phyloP scores from a whole-genome alignment of 2,329 filamentous ascomycete species.

The Pleoardoris graminearum region DNA sequence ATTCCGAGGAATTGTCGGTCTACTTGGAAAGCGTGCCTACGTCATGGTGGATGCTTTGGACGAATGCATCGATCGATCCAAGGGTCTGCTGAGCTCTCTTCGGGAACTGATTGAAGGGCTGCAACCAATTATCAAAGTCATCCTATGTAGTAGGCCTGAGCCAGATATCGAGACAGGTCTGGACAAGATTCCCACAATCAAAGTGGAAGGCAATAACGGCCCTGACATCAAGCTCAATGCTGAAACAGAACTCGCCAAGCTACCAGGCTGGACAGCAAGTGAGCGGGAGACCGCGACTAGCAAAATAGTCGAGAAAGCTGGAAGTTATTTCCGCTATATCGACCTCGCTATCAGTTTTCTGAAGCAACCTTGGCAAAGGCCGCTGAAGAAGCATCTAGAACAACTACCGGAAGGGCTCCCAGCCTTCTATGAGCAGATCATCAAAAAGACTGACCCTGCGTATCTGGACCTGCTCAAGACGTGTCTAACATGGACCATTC shows the following conservation, averaged over 20 bases:
- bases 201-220: neutral
- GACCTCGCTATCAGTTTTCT: neutral
- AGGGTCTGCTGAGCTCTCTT: neutral
- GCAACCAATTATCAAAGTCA: neutral
- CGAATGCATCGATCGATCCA: neutral
- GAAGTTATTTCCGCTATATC: neutral
- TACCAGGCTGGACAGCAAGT: neutral
- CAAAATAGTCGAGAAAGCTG: neutral
- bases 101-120: neutral
- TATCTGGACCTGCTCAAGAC: conserved; percentile 1
- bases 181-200: neutral
- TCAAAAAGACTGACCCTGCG: neutral
- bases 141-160: neutral
- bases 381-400: neutral
- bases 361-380: neutral
- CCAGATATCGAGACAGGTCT: neutral
- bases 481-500: neutral
- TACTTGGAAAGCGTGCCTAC: neutral
- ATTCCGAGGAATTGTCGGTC: neutral
- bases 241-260: neutral
- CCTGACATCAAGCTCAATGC: conserved; percentile 1
- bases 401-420: neutral
- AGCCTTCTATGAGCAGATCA: neutral
- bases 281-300: neutral
- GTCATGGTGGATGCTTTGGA: neutral